These are phyloP conservation scores for Rhodotorula glutinis DNA, from an alignment of 1,284 basidiomycete species.

Conservation along the genomic window DNA sequence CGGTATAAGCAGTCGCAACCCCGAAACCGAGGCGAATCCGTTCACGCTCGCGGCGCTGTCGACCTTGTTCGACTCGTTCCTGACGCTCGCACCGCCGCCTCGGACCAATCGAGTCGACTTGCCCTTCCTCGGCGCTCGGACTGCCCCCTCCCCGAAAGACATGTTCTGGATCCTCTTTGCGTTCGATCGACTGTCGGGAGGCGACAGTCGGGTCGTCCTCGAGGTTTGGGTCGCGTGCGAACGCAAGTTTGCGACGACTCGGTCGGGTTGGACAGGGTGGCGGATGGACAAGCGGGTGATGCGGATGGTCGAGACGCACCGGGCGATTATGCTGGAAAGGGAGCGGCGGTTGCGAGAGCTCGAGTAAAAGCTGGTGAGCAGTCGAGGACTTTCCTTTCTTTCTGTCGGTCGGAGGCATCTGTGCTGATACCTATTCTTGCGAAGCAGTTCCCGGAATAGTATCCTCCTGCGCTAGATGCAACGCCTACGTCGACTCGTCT, in stretches of 20 bases:
- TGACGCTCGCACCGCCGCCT: slow-evolving; percentile 20
- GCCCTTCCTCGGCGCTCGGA: slow-evolving; percentile 20
- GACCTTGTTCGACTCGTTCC: slow-evolving; percentile 27
- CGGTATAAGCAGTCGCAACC: not conserved
- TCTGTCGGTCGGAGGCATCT: no score
- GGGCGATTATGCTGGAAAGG: not conserved
- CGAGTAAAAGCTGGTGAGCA: not conserved
- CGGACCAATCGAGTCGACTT: not conserved
- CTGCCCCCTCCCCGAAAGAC: slow-evolving; percentile 24
- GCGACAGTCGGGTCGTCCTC: slow-evolving; percentile 12
- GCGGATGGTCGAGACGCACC: slow-evolving; percentile 1
- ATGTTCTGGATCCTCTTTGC: slow-evolving; percentile 35
- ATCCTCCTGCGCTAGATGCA: no score
- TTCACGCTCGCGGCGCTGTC: slow-evolving; percentile 26
- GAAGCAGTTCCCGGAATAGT: no score
- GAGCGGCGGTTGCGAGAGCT: slow-evolving; percentile 1
- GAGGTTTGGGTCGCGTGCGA: slow-evolving; percentile 13
- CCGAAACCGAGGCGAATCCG: not conserved
- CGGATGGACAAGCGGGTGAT: slow-evolving; percentile 1
- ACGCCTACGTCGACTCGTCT: no score
- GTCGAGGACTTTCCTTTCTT: no score
- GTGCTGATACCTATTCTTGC: no score
- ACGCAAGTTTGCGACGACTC: slow-evolving; percentile 12
- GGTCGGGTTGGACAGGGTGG: not conserved
- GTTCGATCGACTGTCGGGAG: slow-evolving; percentile 25